Evolutionary conservation across 139 green algal genomes (phyloP).

Genomic region (Astrephomene gubernaculifera): DNA sequence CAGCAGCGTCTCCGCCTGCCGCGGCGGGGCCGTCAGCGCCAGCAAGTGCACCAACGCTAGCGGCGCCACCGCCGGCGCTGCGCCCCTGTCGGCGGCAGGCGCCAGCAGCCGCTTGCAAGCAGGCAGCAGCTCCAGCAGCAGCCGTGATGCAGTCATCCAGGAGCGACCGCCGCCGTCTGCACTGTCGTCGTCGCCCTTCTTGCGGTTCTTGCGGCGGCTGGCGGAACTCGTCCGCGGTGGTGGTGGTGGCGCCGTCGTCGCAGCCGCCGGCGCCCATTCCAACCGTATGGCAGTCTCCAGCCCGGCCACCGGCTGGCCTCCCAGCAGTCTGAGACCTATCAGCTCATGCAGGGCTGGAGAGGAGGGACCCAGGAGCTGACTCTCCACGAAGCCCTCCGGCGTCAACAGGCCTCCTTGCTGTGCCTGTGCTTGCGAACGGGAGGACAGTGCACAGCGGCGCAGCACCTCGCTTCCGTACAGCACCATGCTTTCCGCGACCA

Average conservation of each 20-base stretch:
- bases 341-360: neutral
- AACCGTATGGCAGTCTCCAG: neutral
- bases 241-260: neutral
- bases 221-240: neutral
- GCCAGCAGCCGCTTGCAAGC: slow-evolving; percentile 3
- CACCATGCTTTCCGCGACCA: slow-evolving; percentile 9
- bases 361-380: neutral
- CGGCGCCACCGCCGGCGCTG: neutral
- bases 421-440: neutral
- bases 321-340: slow-evolving; percentile 11
- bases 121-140: slow-evolving; percentile 43
- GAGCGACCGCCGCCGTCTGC: neutral
- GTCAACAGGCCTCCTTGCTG: no score
- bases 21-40: neutral
- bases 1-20: neutral
- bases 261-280: neutral
- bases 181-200: neutral
- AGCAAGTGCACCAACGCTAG: slow-evolving; percentile 16
- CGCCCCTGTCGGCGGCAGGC: neutral
- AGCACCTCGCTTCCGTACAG: neutral
- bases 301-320: neutral
- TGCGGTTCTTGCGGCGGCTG: neutral
- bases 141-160: slow-evolving; percentile 25
- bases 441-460: neutral
- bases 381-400: neutral